Evolutionary conservation across 1,284 basidiomycete genomes (phyloP).

Genomic region (Ganoderma meredithae): DNA sequence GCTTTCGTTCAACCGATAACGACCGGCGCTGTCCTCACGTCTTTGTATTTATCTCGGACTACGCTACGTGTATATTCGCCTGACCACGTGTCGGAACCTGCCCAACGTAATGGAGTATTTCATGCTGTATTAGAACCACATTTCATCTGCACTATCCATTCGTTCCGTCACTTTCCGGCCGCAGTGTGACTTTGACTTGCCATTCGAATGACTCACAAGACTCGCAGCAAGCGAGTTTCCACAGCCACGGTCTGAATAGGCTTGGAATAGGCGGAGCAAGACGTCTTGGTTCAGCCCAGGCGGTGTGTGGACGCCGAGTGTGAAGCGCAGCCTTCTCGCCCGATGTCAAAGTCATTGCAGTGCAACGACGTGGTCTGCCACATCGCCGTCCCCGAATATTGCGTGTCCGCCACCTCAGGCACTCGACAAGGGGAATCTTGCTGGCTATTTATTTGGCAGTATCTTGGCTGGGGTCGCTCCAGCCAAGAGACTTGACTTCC

Average conservation of each 20-base stretch:
- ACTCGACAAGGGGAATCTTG: not conserved
- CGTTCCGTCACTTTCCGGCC: no score
- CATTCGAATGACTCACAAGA: not conserved
- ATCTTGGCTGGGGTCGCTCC: not conserved
- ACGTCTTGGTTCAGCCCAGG: not conserved
- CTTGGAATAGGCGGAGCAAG: not conserved
- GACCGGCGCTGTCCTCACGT: conserved; percentile 11
- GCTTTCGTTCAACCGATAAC: conserved; percentile 83
- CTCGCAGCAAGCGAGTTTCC: not conserved
- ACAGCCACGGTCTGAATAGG: not conserved
- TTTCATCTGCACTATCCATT: conserved; percentile 7
- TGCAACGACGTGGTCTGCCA: conserved; percentile 9
- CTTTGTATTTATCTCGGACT: conserved; percentile 33
- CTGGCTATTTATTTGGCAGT: not conserved
- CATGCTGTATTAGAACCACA: conserved; percentile 36
- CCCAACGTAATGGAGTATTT: conserved; percentile 34
- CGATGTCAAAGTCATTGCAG: conserved; percentile 1
- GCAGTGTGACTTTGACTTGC: not conserved
- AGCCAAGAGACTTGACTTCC: not conserved
- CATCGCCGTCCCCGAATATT: conserved; percentile 2
- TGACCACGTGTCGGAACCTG: conserved; percentile 28
- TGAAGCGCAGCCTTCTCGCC: not conserved
- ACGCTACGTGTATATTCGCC: conserved; percentile 27
- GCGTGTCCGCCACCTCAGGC: not conserved
- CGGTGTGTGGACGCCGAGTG: not conserved